These are phyloP conservation scores for Hyphodiscus hymeniophilus DNA, from an alignment of 495 filamentous ascomycete species.

Conservation along the genomic window DNA sequence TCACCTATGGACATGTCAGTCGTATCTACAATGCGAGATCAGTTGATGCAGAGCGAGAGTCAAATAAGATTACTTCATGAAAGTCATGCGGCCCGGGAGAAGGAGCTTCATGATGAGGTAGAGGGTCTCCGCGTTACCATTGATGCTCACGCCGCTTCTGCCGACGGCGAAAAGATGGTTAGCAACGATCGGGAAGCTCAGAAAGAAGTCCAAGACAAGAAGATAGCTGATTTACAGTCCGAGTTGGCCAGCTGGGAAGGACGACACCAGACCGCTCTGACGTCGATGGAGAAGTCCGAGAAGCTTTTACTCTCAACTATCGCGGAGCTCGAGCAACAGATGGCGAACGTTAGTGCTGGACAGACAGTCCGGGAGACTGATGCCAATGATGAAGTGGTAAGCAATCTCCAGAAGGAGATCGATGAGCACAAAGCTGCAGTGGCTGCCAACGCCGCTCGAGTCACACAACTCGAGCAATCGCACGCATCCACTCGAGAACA, in stretches of 20 bases:
- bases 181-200: neutral
- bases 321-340: constrained; percentile 46
- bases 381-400: constrained; percentile 59
- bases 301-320: constrained; percentile 63
- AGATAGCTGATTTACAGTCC: constrained; percentile 61
- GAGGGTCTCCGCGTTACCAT: constrained; percentile 54
- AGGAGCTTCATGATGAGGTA: constrained; percentile 61
- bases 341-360: constrained; percentile 25
- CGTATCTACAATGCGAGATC: constrained; percentile 78
- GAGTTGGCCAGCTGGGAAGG: constrained; percentile 69
- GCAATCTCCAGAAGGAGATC: constrained; percentile 62
- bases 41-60: constrained; percentile 76
- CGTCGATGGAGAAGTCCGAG: constrained; percentile 67
- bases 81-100: constrained; percentile 61
- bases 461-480: constrained; percentile 57
- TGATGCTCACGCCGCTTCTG: constrained; percentile 28
- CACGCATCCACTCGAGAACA: constrained; percentile 51
- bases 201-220: constrained; percentile 41
- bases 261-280: constrained; percentile 63
- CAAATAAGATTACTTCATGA: constrained; percentile 70
- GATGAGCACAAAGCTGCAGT: constrained; percentile 70
- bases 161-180: constrained; percentile 1
- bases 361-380: constrained; percentile 27
- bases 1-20: constrained; percentile 90
- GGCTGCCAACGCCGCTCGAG: constrained; percentile 50